These are phyloP conservation scores for Pythium periplocum DNA, from an alignment of 352 stramenopile species.

Conservation along the genomic window DNA sequence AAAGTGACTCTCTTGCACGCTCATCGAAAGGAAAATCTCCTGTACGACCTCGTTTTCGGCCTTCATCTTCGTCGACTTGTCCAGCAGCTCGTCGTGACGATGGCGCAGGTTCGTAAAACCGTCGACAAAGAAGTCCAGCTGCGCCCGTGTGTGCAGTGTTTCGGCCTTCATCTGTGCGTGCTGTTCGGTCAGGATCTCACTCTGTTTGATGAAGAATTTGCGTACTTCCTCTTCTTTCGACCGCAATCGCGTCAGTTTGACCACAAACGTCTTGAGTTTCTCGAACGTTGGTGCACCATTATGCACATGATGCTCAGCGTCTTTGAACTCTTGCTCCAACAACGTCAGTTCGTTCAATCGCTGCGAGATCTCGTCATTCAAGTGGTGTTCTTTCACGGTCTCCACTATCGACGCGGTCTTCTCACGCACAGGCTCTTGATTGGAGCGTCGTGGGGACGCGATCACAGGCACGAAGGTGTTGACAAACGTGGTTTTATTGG, in stretches of 20 bases:
- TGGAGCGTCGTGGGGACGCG: slow-evolving; percentile 10
- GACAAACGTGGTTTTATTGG: slow-evolving; percentile 39
- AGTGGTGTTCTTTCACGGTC: slow-evolving; percentile 43
- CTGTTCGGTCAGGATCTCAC: slow-evolving; percentile 33
- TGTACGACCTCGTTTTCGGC: slow-evolving; percentile 57
- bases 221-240: slow-evolving; percentile 55
- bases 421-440: not conserved
- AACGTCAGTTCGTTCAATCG: slow-evolving; percentile 33
- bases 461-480: slow-evolving; percentile 63
- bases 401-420: not conserved
- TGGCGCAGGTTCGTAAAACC: slow-evolving; percentile 61
- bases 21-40: slow-evolving; percentile 54
- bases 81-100: slow-evolving; percentile 60
- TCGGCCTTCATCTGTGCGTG: slow-evolving; percentile 55
- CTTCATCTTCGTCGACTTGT: slow-evolving; percentile 43
- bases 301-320: slow-evolving; percentile 48
- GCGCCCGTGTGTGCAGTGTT: slow-evolving; percentile 50
- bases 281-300: slow-evolving; percentile 57
- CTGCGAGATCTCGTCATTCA: slow-evolving; percentile 46
- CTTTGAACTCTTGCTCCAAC: slow-evolving; percentile 59
- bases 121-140: slow-evolving; percentile 78
- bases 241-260: slow-evolving; percentile 50
- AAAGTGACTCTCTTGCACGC: slow-evolving; percentile 52
- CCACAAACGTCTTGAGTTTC: slow-evolving; percentile 69
- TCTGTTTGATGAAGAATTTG: slow-evolving; percentile 48